Conservation (phyloP, 2,329 filamentous ascomycete genomes). For the Xylariaceae sp. region DNA sequence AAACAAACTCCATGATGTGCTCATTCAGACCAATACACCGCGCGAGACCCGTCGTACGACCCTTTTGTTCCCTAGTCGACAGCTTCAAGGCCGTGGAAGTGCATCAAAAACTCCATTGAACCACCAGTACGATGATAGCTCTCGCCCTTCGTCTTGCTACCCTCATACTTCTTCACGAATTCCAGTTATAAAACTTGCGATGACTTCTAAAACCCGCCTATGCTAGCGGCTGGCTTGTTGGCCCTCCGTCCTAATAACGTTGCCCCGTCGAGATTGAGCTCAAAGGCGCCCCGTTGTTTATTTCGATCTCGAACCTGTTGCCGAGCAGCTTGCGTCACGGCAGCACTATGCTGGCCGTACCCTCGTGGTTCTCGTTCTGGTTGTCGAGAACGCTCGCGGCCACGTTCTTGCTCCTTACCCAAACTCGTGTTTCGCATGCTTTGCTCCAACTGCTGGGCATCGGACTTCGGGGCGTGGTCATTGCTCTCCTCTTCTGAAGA, state of each 20-base stretch:
- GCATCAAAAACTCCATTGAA: slow-evolving; percentile 15
- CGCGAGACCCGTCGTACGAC: slow-evolving; percentile 19
- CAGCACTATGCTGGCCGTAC: slow-evolving; percentile 84
- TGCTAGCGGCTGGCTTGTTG: slow-evolving; percentile 49
- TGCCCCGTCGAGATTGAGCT: slow-evolving; percentile 85
- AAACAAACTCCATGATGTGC: slow-evolving; percentile 27
- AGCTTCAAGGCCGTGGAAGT: slow-evolving; percentile 13
- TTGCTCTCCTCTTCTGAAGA: slow-evolving; percentile 58
- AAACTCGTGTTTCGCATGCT: slow-evolving; percentile 79
- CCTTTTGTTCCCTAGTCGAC: slow-evolving; percentile 13
- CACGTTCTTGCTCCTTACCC: slow-evolving; percentile 51
- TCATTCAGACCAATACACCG: slow-evolving; percentile 29
- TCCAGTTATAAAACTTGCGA: background rate
- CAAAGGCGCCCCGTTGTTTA: slow-evolving; percentile 76
- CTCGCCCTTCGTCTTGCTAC: slow-evolving; percentile 5
- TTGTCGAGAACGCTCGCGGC: slow-evolving; percentile 47
- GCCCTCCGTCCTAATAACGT: slow-evolving; percentile 74
- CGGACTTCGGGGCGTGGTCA: slow-evolving; percentile 42
- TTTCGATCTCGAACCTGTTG: slow-evolving; percentile 68
- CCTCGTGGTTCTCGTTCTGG: slow-evolving; percentile 52
- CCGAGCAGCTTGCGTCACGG: slow-evolving; percentile 77
- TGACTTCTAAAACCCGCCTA: slow-evolving; percentile 32
- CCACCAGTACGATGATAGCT: background rate
- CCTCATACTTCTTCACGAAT: slow-evolving; percentile 4
- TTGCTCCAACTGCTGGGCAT: slow-evolving; percentile 69